Evolutionary conservation across 2,329 filamentous ascomycete species (phyloP).

Genomic region (Raffaelea arxii): DNA sequence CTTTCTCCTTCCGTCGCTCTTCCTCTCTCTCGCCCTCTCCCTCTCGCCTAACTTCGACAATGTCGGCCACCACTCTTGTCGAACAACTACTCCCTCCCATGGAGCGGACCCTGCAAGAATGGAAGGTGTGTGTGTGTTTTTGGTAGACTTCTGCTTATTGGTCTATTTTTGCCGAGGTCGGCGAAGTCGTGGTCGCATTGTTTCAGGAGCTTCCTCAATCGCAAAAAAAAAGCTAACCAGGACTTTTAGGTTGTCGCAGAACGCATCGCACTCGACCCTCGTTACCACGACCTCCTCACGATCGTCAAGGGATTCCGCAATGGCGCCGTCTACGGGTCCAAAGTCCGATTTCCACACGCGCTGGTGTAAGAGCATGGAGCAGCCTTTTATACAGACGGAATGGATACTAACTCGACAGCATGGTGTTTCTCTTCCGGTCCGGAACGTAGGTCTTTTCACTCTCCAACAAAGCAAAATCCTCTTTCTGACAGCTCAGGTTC

Average conservation of each 20-base stretch:
- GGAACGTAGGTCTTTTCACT: constrained; percentile 55
- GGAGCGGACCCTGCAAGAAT: too few species aligned
- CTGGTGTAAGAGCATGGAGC: constrained; percentile 48
- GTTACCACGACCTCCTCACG: constrained; percentile 74
- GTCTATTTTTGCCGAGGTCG: not conserved
- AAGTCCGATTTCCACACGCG: constrained; percentile 96
- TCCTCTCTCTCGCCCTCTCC: too few species aligned
- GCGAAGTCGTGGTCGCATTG: not conserved
- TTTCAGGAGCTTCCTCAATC: too few species aligned
- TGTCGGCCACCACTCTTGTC: too few species aligned
- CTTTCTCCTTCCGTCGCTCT: not conserved
- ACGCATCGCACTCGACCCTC: constrained; percentile 68
- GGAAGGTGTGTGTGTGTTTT: too few species aligned
- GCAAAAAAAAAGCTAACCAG: not conserved
- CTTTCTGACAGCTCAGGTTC: constrained; percentile 30
- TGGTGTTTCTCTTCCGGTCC: constrained; percentile 93
- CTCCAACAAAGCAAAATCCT: constrained; percentile 1
- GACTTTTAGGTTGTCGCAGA: constrained; percentile 54
- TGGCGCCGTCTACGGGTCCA: constrained; percentile 91
- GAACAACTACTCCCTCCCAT: too few species aligned
- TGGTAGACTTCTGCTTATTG: too few species aligned
- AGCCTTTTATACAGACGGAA: not conserved
- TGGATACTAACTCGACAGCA: constrained; percentile 39
- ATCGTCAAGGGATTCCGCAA: constrained; percentile 91
- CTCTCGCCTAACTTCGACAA: too few species aligned